Evolutionary conservation across 805 yeast genomes (phyloP).

Genomic region (Debaryomyces tyrocola): DNA sequence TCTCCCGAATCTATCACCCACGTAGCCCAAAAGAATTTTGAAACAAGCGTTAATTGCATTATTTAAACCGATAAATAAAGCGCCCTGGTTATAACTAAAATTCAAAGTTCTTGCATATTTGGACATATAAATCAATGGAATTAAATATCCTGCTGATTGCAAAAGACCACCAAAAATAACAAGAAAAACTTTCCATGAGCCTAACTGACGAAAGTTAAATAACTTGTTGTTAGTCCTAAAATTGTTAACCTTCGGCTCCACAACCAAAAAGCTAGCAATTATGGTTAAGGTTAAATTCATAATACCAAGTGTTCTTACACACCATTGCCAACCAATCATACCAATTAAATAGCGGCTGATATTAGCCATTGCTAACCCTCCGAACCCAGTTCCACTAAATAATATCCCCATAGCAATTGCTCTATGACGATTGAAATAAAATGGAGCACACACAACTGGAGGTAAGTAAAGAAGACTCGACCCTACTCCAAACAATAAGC

Average conservation of each 20-base stretch:
- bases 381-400: slow-evolving; percentile 38
- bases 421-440: slow-evolving; percentile 26
- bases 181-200: slow-evolving; percentile 16
- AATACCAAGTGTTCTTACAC: slow-evolving; percentile 28
- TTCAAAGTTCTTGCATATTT: slow-evolving; percentile 31
- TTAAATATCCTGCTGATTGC: slow-evolving; percentile 36
- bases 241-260: slow-evolving; percentile 8
- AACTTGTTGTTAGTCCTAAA: slow-evolving; percentile 7
- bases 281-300: slow-evolving; percentile 17
- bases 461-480: slow-evolving; percentile 30
- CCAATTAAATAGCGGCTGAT: slow-evolving; percentile 23
- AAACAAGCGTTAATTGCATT: slow-evolving; percentile 29
- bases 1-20: slow-evolving; percentile 17
- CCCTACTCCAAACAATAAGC: slow-evolving; percentile 33
- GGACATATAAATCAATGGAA: slow-evolving; percentile 34
- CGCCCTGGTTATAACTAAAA: slow-evolving; percentile 26
- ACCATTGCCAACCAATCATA: slow-evolving; percentile 34
- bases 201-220: slow-evolving; percentile 13
- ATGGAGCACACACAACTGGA: slow-evolving; percentile 34
- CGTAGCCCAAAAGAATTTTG: slow-evolving; percentile 12
- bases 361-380: slow-evolving; percentile 32
- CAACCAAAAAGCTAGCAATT: slow-evolving; percentile 13
- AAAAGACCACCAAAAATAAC: slow-evolving; percentile 22
- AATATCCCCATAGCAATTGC: slow-evolving; percentile 35
- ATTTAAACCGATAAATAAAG: slow-evolving; percentile 33